Conservation (phyloP, 352 stramenopile species). For the Phytophthora sp. region DNA sequence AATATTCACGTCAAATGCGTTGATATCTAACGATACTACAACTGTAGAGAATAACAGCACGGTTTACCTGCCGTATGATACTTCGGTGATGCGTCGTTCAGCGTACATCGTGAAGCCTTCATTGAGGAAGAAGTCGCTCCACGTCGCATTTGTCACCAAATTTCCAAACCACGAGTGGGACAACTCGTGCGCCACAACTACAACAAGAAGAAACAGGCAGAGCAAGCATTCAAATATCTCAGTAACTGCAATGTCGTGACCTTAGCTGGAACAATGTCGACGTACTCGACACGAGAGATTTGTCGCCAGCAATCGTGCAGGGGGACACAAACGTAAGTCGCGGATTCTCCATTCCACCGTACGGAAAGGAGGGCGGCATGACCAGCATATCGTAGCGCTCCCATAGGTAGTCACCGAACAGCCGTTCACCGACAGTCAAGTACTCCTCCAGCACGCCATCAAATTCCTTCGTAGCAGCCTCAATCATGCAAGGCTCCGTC, state of each 20-base stretch:
- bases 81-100: conserved; percentile 71
- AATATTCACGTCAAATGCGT: background rate
- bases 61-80: conserved; percentile 64
- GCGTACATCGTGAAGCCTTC: conserved; percentile 91
- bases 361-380: conserved; percentile 92
- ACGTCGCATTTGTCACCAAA: conserved; percentile 83
- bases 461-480: conserved; percentile 76
- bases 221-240: background rate
- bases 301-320: conserved; percentile 76
- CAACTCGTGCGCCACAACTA: conserved; percentile 84
- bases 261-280: conserved; percentile 5
- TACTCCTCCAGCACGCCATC: conserved; percentile 78
- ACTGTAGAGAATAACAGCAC: background rate
- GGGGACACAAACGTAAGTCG: conserved; percentile 89
- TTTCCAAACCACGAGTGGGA: conserved; percentile 90
- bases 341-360: conserved; percentile 99
- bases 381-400: conserved; percentile 85
- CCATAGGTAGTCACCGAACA: conserved; percentile 88
- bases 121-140: conserved; percentile 90
- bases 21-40: background rate
- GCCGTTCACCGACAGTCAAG: conserved; percentile 66
- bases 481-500: conserved; percentile 85
- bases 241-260: no score
- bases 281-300: conserved; percentile 76
- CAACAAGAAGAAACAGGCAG: background rate